A percentile compares a stretch with the other conserved stretches of the same genome.
phyloP scores from a whole-genome alignment of 192 early-diverging fungal species.

The Kickxella alabastrina region DNA sequence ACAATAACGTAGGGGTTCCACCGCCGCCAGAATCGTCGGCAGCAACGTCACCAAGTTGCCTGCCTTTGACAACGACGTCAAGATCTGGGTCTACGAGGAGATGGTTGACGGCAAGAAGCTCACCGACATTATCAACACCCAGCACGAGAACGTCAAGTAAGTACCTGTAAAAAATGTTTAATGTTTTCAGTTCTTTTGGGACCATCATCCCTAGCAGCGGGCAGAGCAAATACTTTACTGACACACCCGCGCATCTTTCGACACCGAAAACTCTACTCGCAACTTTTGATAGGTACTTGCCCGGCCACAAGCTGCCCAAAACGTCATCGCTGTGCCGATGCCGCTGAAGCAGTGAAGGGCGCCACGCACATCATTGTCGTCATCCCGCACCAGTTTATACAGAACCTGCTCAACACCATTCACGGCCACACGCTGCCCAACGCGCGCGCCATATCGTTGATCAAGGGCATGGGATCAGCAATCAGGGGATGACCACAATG shows the following conservation, averaged over 20 bases:
- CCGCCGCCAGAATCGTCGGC: conserved; percentile 88
- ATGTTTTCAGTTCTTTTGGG: no score
- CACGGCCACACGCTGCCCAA: conserved; percentile 62
- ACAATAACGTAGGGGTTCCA: conserved; percentile 81
- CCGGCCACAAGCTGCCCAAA: conserved; percentile 78
- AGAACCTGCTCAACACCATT: conserved; percentile 59
- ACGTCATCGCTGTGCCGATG: conserved; percentile 79
- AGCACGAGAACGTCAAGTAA: conserved; percentile 86
- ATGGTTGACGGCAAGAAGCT: conserved; percentile 76
- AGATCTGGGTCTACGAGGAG: conserved; percentile 98
- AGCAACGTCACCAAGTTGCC: conserved; percentile 68
- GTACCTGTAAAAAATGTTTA: conserved; percentile 1
- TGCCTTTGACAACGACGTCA: conserved; percentile 73
- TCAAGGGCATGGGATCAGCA: conserved; percentile 85
- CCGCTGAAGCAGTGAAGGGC: conserved; percentile 69
- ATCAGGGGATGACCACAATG: conserved; percentile 71
- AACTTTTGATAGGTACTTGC: conserved; percentile 58
- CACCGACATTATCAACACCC: conserved; percentile 90
- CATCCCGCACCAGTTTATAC: conserved; percentile 93
- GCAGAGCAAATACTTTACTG: no score
- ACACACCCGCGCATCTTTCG: no score
- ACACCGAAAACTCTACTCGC: neutral
- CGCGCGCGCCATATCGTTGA: conserved; percentile 89
- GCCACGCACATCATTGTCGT: conserved; percentile 94
- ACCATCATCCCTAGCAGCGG: no score